Evolutionary conservation across 75 land plant species (phyloP).

Genomic region (Azolla pinnata): DNA sequence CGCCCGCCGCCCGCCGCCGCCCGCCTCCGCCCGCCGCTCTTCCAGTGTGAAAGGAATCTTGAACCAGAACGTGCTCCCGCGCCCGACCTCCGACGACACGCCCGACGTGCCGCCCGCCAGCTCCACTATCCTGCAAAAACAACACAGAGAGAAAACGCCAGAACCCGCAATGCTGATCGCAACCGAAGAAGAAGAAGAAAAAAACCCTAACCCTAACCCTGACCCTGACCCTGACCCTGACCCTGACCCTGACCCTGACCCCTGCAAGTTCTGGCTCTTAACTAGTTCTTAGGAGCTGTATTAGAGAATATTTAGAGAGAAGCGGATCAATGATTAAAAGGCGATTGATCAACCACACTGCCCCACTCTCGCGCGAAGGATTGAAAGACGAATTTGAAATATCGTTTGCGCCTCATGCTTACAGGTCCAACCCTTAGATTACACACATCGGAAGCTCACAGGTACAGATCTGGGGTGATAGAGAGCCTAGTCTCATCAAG

Average conservation of each 20-base stretch:
- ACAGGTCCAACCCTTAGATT: too few relatives aligned
- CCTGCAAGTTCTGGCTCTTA: not conserved
- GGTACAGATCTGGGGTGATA: too few relatives aligned
- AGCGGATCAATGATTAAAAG: too few relatives aligned
- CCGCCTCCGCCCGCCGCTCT: not conserved
- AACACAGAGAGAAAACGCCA: too few relatives aligned
- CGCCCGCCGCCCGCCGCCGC: not conserved
- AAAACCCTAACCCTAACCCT: not conserved
- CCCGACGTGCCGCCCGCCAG: constrained; percentile 27
- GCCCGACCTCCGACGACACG: constrained; percentile 26
- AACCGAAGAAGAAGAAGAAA: not conserved
- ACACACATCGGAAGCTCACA: too few relatives aligned
- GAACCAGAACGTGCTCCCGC: constrained; percentile 33
- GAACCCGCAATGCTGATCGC: not conserved
- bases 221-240: not conserved
- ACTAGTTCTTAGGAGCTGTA: not conserved
- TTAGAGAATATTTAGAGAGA: not conserved
- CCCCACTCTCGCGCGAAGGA: too few relatives aligned
- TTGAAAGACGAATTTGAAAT: too few relatives aligned
- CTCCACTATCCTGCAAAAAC: constrained; percentile 25
- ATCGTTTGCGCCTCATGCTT: too few relatives aligned
- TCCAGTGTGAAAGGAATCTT: constrained; percentile 25
- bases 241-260: not conserved
- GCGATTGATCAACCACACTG: too few relatives aligned
- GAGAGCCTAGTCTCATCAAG: too few relatives aligned